Evolutionary conservation across 495 filamentous ascomycete genomes (phyloP).

Genomic region (Aspergillus heteromorphus): DNA sequence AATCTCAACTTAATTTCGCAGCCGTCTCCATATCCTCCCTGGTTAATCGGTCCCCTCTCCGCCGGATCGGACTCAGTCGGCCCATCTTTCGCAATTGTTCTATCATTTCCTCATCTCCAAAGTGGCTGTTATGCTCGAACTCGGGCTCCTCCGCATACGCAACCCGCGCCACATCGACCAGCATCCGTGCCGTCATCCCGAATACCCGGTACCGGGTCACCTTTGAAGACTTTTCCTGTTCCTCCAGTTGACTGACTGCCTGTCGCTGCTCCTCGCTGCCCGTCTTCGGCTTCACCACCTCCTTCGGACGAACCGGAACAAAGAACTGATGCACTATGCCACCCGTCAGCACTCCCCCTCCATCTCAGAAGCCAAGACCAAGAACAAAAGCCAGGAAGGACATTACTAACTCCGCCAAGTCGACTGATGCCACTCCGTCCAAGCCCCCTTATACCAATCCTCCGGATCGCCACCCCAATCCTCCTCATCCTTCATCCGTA

Average conservation of each 20-base stretch:
- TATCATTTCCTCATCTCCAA: conserved; percentile 78
- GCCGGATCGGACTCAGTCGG: conserved; percentile 49
- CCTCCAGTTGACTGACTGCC: conserved; percentile 33
- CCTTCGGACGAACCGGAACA: conserved; percentile 62
- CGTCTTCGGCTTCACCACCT: conserved; percentile 50
- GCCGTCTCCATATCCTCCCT: conserved; percentile 53
- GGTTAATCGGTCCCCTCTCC: conserved; percentile 44
- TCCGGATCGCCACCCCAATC: conserved; percentile 29
- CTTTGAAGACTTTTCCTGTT: conserved; percentile 35
- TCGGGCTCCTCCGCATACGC: conserved; percentile 78
- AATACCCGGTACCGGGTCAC: conserved; percentile 69
- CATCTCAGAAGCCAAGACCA: not conserved
- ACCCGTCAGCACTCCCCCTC: not conserved
- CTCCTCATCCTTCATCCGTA: conserved; percentile 45
- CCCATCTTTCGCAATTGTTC: conserved; percentile 54
- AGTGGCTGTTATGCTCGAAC: conserved; percentile 75
- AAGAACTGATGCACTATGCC: conserved; percentile 76
- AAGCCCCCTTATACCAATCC: conserved; percentile 53
- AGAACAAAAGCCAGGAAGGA: not conserved
- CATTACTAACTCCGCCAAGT: conserved; percentile 50
- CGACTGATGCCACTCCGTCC: conserved; percentile 59
- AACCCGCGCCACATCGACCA: conserved; percentile 79
- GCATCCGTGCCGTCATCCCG: conserved; percentile 85
- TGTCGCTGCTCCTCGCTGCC: conserved; percentile 14
- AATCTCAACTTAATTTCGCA: conserved; percentile 42